Evolutionary conservation across 2,329 filamentous ascomycete species (phyloP), one percentile per base, ranked within the genome.

Genomic region (Trichophyton rubrum): DNA sequence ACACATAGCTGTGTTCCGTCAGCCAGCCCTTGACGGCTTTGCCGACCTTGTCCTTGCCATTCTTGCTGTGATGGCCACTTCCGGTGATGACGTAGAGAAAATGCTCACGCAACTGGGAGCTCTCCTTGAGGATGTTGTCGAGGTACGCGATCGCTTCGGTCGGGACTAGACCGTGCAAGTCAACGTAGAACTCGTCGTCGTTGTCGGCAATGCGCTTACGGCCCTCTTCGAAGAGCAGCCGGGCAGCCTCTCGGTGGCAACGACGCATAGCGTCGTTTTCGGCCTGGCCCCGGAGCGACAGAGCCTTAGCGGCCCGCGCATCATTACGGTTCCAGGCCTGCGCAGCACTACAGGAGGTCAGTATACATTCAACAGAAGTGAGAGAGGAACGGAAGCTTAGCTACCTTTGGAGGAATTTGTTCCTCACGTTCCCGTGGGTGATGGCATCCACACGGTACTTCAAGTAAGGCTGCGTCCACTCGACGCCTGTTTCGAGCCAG

Each of bases 301-400:
- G 82, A 35, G 92, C 92, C 77, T 97, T 97, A 63, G 93, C 93
- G 17, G 93, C 92, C 64, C 93, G 86, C 45, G 93, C 92, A 72
- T 99, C 93, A 69, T 96, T 97, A 61, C 93, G 88, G 72, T 97
- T 96, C 92, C 93, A 99, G 22, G 93, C 93, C 80, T 97, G 92
- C 7, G 92, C 92, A 66, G 93, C 93, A 73, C 91, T 95, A 64
- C 47, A 22, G 20, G 38, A 3, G n/a, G 40, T 57, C 20, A 57
- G 55, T 56, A 30, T 30, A 30, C 6, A 3, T 24, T 24, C 22
- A 24, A 66, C 58, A 68, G 63, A 49, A 59, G 56, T 45, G 38
- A 43, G 57, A 22, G 35, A 33, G 5, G 8, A 24, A 55, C 7
- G 65, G 57, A n/a, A n/a, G n/a, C n/a, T n/a, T n/a, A n/a, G 8